Evolutionary conservation across 2,329 filamentous ascomycete species (phyloP).

Genomic region (Fusarium odoratissimum): DNA sequence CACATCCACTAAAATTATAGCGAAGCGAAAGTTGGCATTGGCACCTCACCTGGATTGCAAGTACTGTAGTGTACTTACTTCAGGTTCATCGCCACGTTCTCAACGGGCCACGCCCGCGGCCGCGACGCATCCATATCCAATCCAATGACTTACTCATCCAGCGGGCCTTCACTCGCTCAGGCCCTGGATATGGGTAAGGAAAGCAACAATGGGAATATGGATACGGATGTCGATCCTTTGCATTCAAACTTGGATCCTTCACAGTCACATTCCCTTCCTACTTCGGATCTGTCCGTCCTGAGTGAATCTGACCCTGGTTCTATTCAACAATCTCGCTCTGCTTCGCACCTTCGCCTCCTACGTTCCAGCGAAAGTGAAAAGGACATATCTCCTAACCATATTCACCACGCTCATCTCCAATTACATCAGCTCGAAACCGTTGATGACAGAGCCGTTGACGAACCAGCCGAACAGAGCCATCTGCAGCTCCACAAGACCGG

Average conservation of each 20-base stretch:
- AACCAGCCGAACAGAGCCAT: slow-evolving; percentile 22
- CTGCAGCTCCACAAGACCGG: slow-evolving; percentile 38
- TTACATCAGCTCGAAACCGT: slow-evolving; percentile 21
- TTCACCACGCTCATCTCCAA: slow-evolving; percentile 36
- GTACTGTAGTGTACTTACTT: not conserved
- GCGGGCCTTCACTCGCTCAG: slow-evolving; percentile 54
- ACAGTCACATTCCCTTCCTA: slow-evolving; percentile 37
- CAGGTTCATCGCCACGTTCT: slow-evolving; percentile 40
- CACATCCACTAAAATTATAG: slow-evolving; percentile 23
- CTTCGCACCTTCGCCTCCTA: slow-evolving; percentile 29
- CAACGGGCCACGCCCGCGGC: slow-evolving; percentile 45
- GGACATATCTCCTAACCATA: slow-evolving; percentile 13
- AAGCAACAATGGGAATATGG: slow-evolving; percentile 12
- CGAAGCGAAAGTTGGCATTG: slow-evolving; percentile 21
- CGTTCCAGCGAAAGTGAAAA: slow-evolving; percentile 27
- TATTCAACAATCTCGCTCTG: slow-evolving; percentile 31
- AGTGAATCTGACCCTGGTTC: slow-evolving; percentile 35
- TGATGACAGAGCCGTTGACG: slow-evolving; percentile 28
- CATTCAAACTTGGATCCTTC: slow-evolving; percentile 31
- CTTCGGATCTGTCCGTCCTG: slow-evolving; percentile 29
- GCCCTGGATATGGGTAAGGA: slow-evolving; percentile 43
- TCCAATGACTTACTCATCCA: slow-evolving; percentile 51
- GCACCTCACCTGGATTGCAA: slow-evolving; percentile 3
- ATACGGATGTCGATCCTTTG: slow-evolving; percentile 43
- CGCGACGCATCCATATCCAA: slow-evolving; percentile 35